Evolutionary conservation across 192 early-diverging fungal species (phyloP), one percentile per base, ranked within the genome.

Genomic region (Blastocladiella britannica): DNA sequence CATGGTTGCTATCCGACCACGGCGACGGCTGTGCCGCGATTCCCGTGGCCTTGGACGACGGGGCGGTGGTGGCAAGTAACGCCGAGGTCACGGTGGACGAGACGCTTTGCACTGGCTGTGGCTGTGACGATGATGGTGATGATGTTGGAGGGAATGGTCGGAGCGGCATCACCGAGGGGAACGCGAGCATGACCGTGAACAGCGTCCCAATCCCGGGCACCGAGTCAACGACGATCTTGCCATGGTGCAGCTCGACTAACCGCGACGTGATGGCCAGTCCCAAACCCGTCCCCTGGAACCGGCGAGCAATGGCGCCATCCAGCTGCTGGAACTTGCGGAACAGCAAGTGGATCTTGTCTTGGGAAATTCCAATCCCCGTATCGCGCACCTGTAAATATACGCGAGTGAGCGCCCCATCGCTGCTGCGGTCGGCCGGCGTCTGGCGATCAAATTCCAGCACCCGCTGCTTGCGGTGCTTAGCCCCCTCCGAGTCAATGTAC

Each of bases 321-420:
- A 85, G 86, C 63, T 91, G 88, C 37, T 79, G 70, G 67, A 88
- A 92, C 25, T 81, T 82, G 29, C 85, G 80, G 63, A 91, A 91
- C 22, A 88, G 77, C 23, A 84, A 70, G 29, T 73, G 63, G 51
- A 82, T 72, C 59, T 86, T 87, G 43, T 86, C 85, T 53, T 75
- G 75, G 51, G 81, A 71, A 58, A 91, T 87, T 25, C 88, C 88
- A 31, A 91, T 91, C 28, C 88, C 88, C 4, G 84, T 85, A 54
- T 91, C 88, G 18, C 67, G 68, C 30, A 91, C 82, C 55, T 72
- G 74, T 52, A 89, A 74, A 51, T 67, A 58, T 27, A 69, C 68
- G 55, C 62, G 63, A 9, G 9, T 20, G 37, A 9, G 37, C 37
- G 37, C 2, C 2, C 37, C 37, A 3, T 0, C n/a, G 2, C 15